Evolutionary conservation across 1,139 yeast species (phyloP), one percentile per base, ranked within the genome.

Genomic region (Suhomyces bokatorum): DNA sequence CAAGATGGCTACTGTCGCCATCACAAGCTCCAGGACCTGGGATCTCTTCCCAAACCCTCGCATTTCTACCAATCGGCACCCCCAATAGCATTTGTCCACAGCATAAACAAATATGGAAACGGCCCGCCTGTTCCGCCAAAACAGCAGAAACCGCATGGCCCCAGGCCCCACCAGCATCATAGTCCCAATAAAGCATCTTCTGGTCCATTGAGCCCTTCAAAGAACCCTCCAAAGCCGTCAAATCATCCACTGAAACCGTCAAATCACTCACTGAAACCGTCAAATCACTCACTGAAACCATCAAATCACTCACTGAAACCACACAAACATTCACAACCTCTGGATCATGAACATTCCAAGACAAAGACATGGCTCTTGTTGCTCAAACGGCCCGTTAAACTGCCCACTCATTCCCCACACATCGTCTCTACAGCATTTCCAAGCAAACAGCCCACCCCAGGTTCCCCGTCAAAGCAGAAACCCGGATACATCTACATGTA

Each of bases 401-500:
- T 4, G 4, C 5, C 6, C 35, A 12, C 3, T 12, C 27, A 10
- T 2, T 20, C 15, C 1, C 11, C 36, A 24, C 28, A 16, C 15
- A 3, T 17, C 22, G 28, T 9, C 1, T 6, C 12, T 14, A n/a
- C 15, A 4, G 20, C n/a, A 20, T 5, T 20, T 5, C 24, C 24
- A 5, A 2, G 4, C 24, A 27, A 35, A 26, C 14, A 3, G 38
- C 11, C 38, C 24, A 6, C 24, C 2, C 9, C 24, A 20, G 24
- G 24, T 6, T 26, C n/a, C 12, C 29, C 20, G 4, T 24, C 29
- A 4, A 14, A 8, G 8, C 36, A 22, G 26, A 34, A 34, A 12
- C 39, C 50, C 9, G 86, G 87, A 0, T 72, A 53, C 53, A 78
- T 81, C 22, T 81, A 81, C 55, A 67, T 80, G 1, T 81, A 79